Evolutionary conservation across 208 protist species (phyloP).

Genomic region (Acanthamoeba healyi): DNA sequence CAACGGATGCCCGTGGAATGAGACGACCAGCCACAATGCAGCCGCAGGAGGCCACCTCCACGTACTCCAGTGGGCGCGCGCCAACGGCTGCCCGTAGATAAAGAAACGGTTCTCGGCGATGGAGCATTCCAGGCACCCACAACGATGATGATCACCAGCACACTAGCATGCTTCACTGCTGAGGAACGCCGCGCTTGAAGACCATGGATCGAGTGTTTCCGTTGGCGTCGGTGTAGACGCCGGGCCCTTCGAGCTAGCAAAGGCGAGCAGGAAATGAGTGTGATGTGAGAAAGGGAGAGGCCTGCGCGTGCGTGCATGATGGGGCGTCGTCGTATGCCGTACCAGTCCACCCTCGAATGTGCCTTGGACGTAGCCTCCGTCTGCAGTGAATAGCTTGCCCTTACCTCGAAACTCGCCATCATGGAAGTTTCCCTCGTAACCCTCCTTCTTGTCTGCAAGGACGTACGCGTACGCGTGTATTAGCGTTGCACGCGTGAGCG

Average conservation of each 20-base stretch:
- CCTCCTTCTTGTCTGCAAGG: neutral
- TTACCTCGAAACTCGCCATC: constrained; percentile 2
- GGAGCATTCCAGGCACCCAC: too few relatives aligned
- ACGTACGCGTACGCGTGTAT: too few relatives aligned
- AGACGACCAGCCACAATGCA: neutral
- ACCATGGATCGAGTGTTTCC: neutral
- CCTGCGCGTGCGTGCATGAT: neutral
- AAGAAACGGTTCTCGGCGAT: too few relatives aligned
- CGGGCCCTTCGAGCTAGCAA: neutral
- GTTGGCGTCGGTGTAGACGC: neutral
- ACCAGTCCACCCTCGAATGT: neutral
- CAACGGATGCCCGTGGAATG: neutral
- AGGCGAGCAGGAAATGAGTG: neutral
- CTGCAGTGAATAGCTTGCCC: neutral
- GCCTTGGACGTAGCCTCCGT: neutral
- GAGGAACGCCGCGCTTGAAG: neutral
- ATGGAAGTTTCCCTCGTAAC: constrained; percentile 2
- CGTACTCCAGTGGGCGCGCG: neutral
- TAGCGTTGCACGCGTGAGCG: too few relatives aligned
- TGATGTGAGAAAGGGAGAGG: too few relatives aligned
- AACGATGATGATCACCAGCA: too few relatives aligned
- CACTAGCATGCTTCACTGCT: too few relatives aligned
- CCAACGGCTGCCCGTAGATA: neutral
- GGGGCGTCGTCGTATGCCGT: neutral
- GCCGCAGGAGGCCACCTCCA: neutral